phyloP scores from a whole-genome alignment of 495 filamentous ascomycete species.

The Aspergillus nidulans region DNA sequence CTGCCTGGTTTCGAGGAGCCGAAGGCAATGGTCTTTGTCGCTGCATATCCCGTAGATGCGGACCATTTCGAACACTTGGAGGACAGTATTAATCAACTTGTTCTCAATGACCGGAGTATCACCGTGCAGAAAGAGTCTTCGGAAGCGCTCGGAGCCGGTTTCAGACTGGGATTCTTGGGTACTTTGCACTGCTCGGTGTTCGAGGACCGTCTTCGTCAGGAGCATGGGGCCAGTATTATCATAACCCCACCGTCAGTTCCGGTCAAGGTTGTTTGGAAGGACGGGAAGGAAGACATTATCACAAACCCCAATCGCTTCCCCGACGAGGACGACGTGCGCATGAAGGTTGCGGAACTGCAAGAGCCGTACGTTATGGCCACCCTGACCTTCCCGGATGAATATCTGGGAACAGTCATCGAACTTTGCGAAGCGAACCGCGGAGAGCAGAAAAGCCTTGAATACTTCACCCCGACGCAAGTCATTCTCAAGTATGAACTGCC shows the following conservation, averaged over 20 bases:
- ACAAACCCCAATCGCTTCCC: constrained; percentile 86
- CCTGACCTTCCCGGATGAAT: constrained; percentile 89
- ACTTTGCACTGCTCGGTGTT: constrained; percentile 97
- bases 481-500: constrained; percentile 92
- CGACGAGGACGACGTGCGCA: constrained; percentile 57
- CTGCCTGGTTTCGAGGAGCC: constrained; percentile 95
- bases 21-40: constrained; percentile 98
- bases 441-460: constrained; percentile 76
- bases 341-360: constrained; percentile 60
- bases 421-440: constrained; percentile 89
- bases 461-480: constrained; percentile 91
- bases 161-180: constrained; percentile 91
- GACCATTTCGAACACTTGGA: constrained; percentile 80
- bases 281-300: constrained; percentile 69
- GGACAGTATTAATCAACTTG: constrained; percentile 90
- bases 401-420: constrained; percentile 89
- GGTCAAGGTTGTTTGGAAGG: constrained; percentile 72
- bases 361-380: constrained; percentile 87
- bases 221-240: constrained; percentile 92
- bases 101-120: constrained; percentile 92
- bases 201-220: constrained; percentile 91
- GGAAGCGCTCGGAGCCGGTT: constrained; percentile 88
- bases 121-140: constrained; percentile 91
- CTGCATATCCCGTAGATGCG: constrained; percentile 90
- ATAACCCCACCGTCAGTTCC: constrained; percentile 95